These are phyloP conservation scores for Rutstroemia sp. DNA, from an alignment of 2,329 filamentous ascomycete genomes.

Conservation along the genomic window DNA sequence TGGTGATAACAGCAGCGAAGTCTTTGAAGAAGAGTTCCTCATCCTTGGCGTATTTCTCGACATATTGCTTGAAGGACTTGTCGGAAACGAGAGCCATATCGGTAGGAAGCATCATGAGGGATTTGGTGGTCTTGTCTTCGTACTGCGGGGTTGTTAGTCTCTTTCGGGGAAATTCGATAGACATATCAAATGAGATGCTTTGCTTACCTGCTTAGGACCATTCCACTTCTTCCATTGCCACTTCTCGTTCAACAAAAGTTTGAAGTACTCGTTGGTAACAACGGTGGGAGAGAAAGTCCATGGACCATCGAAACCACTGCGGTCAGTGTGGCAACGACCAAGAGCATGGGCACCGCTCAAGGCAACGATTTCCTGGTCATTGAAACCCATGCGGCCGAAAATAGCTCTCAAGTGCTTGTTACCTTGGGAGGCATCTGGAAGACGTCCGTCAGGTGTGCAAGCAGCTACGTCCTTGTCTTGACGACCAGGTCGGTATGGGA, in stretches of 20 bases:
- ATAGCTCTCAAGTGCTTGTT: conserved; percentile 80
- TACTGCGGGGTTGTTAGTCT: conserved; percentile 42
- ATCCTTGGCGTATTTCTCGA: conserved; percentile 86
- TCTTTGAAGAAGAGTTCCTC: conserved; percentile 90
- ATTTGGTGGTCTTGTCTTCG: conserved; percentile 80
- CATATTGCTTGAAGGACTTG: conserved; percentile 72
- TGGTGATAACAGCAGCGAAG: conserved; percentile 70
- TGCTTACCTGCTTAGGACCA: conserved; percentile 63
- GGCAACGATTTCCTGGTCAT: conserved; percentile 93
- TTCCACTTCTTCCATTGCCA: conserved; percentile 91
- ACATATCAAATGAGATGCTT: neutral
- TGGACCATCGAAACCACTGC: conserved; percentile 79
- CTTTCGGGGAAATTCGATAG: neutral
- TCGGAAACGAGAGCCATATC: conserved; percentile 85
- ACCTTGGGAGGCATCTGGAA: conserved; percentile 74
- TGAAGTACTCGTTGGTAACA: conserved; percentile 92
- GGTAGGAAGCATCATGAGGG: conserved; percentile 94
- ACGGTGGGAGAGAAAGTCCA: conserved; percentile 91
- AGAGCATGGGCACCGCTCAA: conserved; percentile 79
- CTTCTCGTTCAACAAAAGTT: conserved; percentile 81
- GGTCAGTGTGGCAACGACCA: conserved; percentile 81
- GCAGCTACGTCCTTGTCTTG: conserved; percentile 68
- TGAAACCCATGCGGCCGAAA: conserved; percentile 96
- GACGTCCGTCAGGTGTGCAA: conserved; percentile 90
- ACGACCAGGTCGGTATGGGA: conserved; percentile 87